Evolutionary conservation across 768 basidiomycete species (phyloP), one percentile per base, ranked within the genome.

Genomic region (Dacryopinax primogenitus): DNA sequence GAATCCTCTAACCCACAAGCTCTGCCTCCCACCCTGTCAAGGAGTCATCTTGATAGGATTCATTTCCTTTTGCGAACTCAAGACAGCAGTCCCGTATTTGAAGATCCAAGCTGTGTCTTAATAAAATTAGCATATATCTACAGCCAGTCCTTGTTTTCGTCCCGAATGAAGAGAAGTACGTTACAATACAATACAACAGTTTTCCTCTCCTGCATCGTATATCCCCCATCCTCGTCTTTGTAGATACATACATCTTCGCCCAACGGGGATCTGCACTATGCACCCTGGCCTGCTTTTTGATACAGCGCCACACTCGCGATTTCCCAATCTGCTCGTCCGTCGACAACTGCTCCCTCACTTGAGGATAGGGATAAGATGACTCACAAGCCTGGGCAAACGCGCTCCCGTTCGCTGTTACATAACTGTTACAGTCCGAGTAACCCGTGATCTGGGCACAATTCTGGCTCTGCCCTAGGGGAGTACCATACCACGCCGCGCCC

Each of bases 361-460:
- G 36, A 35, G 13, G 63, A 63, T 62, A 68, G 33, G 44, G 64
- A 44, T 13, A 30, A 33, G 65, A 63, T 28, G 32, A 83, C 90
- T 76, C 71, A 92, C 90, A 93, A 70, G 91, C 91, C 70, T 92
- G 79, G 2, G 71, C 71, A 71, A 92, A 85, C 1, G 88, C 79
- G 33, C 79, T 78, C 21, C 94, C 93, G 64, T 81, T 84, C 41
- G 82, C 82, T 67, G 79, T 79, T 30, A 96, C 86, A 73, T 85
- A 97, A 15, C 84, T 83, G 63, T 85, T 80, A 69, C 93, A 97
- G 3, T 86, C 88, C 28, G 86, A 77, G 74, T 84, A 85, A 39
- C 91, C 92, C 15, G 93, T 97, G 69, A 82, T 80, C 69, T 84
- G 78, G 16, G 90, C 89, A 71, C 93, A 97, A 73, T 88, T 92